phyloP scores from a whole-genome alignment of 2,329 filamentous ascomycete genomes.

The Orbilia blumenaviensis region DNA sequence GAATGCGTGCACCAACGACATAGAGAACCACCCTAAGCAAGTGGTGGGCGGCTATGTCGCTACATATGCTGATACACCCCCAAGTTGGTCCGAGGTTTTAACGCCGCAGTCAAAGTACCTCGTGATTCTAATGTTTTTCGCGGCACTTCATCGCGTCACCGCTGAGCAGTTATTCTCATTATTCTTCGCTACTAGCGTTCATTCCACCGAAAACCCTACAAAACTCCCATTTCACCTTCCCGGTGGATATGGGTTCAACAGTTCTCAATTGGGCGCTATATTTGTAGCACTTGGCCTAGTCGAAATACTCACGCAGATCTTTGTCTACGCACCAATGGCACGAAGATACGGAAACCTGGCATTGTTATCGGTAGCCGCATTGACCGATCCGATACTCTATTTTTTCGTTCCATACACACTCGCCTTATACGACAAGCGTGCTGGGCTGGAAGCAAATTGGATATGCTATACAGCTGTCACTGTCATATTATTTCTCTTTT shows the following conservation, averaged over 20 bases:
- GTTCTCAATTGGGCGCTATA: conserved; percentile 71
- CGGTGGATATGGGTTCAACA: conserved; percentile 71
- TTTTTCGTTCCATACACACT: conserved; percentile 21
- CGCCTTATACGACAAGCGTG: conserved; percentile 8
- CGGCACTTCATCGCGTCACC: conserved; percentile 91
- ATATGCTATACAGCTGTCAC: conserved; percentile 5
- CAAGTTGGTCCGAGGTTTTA: conserved; percentile 68
- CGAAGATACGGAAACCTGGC: conserved; percentile 12
- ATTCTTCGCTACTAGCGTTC: conserved; percentile 73
- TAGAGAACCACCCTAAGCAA: conserved; percentile 61
- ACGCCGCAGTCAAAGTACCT: conserved; percentile 75
- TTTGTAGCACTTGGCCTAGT: conserved; percentile 70
- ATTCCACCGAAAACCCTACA: conserved; percentile 57
- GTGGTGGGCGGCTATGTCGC: conserved; percentile 60
- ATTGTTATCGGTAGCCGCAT: not conserved
- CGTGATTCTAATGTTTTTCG: conserved; percentile 82
- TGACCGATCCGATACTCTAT: conserved; percentile 23
- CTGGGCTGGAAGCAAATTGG: not conserved
- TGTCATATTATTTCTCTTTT: not conserved
- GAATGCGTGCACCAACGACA: conserved; percentile 67
- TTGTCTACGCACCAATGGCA: conserved; percentile 67
- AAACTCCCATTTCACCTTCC: conserved; percentile 67
- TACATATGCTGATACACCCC: conserved; percentile 60
- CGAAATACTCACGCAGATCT: conserved; percentile 69
- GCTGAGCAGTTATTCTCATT: conserved; percentile 93